phyloP scores from a whole-genome alignment of 1,284 basidiomycete species.

The Trichosporon inkin region DNA sequence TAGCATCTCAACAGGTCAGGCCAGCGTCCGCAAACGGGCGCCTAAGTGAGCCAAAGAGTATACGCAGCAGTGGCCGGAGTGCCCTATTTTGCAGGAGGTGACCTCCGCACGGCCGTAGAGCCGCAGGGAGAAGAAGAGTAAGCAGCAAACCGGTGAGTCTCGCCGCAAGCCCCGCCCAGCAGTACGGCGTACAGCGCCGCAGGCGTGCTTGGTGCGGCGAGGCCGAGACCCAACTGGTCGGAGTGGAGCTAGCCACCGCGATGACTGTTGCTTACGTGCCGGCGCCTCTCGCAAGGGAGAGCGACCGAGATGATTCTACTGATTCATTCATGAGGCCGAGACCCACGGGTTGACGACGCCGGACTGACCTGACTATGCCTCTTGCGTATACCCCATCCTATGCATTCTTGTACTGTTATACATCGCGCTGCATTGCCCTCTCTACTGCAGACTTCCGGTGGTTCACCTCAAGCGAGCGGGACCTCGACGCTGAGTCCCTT shows the following conservation, averaged over 20 bases:
- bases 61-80: neutral
- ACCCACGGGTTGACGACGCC: neutral
- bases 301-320: slow-evolving; percentile 7
- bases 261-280: neutral
- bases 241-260: slow-evolving; percentile 9
- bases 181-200: neutral
- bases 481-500: slow-evolving; percentile 32
- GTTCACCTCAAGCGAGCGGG: slow-evolving; percentile 15
- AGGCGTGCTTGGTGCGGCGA: neutral
- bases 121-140: neutral
- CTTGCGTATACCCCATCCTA: neutral
- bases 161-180: too few species aligned
- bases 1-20: slow-evolving; percentile 4
- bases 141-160: slow-evolving; percentile 3
- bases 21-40: neutral
- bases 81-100: neutral
- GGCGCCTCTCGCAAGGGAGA: neutral
- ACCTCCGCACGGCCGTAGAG: neutral
- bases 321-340: slow-evolving; percentile 4
- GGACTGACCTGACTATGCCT: neutral
- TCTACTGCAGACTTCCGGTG: neutral
- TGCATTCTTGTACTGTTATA: neutral
- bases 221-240: slow-evolving; percentile 6
- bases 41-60: neutral
- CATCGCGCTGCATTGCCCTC: neutral